Evolutionary conservation across 179 eudicot genomes (phyloP).

Genomic region (Patellifolia procumbens): DNA sequence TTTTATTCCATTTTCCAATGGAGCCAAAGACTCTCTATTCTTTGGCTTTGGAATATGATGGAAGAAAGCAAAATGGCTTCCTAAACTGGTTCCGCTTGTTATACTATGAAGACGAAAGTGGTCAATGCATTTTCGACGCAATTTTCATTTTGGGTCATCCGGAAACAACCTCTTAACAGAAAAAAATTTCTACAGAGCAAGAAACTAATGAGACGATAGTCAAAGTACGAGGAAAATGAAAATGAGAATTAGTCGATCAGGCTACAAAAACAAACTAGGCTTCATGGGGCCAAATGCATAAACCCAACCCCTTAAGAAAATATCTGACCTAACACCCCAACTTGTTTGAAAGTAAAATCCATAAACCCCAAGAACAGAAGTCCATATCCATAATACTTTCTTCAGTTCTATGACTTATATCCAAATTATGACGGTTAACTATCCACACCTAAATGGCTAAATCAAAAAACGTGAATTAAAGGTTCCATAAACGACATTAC

Average conservation of each 20-base stretch:
- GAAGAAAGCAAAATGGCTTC: too few relatives aligned
- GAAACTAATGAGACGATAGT: not conserved
- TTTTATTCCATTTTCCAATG: not conserved
- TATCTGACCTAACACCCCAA: conserved; percentile 1
- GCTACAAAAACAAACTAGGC: not conserved
- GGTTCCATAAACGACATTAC: not conserved
- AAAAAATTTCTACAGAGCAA: not conserved
- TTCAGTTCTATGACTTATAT: not conserved
- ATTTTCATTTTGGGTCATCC: too few relatives aligned
- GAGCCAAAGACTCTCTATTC: too few relatives aligned
- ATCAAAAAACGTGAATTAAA: not conserved
- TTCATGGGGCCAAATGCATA: not conserved
- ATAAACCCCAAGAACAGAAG: not conserved
- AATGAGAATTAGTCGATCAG: not conserved
- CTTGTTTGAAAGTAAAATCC: not conserved
- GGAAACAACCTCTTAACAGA: too few relatives aligned
- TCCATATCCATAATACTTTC: not conserved
- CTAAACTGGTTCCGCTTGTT: too few relatives aligned
- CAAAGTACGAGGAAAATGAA: not conserved
- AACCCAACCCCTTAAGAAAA: not conserved
- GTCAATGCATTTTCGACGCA: not conserved
- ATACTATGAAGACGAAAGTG: not conserved
- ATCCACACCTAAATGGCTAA: not conserved
- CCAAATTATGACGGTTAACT: not conserved
- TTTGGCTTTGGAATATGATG: too few relatives aligned